A percentile compares a stretch with the other conserved stretches of the same genome.
Conservation (phyloP, 169 alveolate species). For the Toxoplasma gondii region DNA sequence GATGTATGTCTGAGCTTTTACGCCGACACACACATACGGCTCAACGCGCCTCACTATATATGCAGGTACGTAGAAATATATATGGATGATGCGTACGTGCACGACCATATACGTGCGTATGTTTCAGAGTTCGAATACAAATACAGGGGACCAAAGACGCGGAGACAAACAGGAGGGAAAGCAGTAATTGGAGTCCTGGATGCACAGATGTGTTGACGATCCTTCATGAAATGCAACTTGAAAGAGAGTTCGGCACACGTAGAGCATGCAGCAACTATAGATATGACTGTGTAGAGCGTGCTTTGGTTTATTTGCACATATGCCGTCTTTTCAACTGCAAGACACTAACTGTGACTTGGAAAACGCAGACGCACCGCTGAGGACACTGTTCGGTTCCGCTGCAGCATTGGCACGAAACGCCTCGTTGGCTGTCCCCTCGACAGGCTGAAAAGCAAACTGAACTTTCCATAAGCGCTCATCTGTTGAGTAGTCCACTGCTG, state of each 20-base stretch:
- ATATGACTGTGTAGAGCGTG: background rate
- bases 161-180: background rate
- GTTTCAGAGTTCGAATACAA: too few relatives aligned
- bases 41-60: too few relatives aligned
- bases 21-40: too few relatives aligned
- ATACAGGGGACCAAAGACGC: too few relatives aligned
- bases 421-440: background rate
- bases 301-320: background rate
- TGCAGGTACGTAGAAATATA: too few relatives aligned
- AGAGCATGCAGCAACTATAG: background rate
- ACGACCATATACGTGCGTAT: too few relatives aligned
- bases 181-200: background rate
- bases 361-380: background rate
- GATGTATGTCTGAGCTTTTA: too few relatives aligned
- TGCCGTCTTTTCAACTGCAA: background rate
- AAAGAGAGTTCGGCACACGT: background rate
- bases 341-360: background rate
- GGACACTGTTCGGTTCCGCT: background rate
- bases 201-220: background rate
- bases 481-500: background rate
- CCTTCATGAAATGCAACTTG: background rate
- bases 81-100: too few relatives aligned
- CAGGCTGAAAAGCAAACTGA: background rate
- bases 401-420: background rate
- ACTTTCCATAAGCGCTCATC: background rate